Percentiles rank a stretch among this genome's conserved stretches.
Evolutionary conservation across 805 yeast genomes (phyloP).

Genomic region (Wickerhamiella allomyrinae): DNA sequence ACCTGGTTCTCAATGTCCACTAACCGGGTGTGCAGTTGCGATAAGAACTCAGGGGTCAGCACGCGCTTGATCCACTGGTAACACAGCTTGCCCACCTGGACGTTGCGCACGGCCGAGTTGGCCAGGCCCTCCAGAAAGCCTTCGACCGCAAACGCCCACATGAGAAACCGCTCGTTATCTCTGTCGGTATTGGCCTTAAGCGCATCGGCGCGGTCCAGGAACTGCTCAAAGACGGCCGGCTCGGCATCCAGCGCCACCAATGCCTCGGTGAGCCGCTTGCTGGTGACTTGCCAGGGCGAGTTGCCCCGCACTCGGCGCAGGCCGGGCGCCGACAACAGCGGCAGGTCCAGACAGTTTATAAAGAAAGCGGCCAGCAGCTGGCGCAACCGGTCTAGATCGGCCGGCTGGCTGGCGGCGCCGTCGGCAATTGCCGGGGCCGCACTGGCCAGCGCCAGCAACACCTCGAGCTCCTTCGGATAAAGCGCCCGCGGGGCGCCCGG

Average conservation of each 20-base stretch:
- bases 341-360: constrained; percentile 31
- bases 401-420: constrained; percentile 20
- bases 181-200: constrained; percentile 9
- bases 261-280: constrained; percentile 20
- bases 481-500: constrained; percentile 7
- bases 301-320: constrained; percentile 20
- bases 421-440: constrained; percentile 19
- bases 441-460: constrained; percentile 41
- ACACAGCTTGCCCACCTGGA: constrained; percentile 11
- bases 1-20: constrained; percentile 9
- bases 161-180: constrained; percentile 9
- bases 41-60: constrained; percentile 8
- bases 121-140: constrained; percentile 26
- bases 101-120: constrained; percentile 9
- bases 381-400: constrained; percentile 31
- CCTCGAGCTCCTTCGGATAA: constrained; percentile 31
- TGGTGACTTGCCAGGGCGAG: constrained; percentile 31
- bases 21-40: constrained; percentile 6
- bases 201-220: constrained; percentile 16
- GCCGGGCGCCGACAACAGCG: constrained; percentile 23
- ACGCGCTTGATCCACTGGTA: constrained; percentile 7
- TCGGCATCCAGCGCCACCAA: constrained; percentile 23
- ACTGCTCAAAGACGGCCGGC: constrained; percentile 15
- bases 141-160: constrained; percentile 18
- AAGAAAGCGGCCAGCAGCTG: constrained; percentile 22